These are phyloP conservation scores for Noccaea caerulescens DNA, from an alignment of 345 rosid species.

Conservation along the genomic window DNA sequence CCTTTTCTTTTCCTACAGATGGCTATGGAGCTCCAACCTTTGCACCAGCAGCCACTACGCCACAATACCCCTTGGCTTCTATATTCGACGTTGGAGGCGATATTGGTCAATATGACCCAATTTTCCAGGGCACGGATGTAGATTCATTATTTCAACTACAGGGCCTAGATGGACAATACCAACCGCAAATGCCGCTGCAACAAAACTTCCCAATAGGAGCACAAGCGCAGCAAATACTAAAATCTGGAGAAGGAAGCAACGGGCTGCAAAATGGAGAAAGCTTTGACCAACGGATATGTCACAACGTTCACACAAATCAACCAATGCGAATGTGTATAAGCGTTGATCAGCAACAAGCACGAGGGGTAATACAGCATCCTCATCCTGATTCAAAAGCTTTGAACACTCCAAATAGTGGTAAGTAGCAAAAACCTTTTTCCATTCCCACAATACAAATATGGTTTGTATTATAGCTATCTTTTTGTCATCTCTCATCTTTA, in stretches of 20 bases:
- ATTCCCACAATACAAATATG: neutral
- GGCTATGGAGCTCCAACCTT: neutral
- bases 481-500: neutral
- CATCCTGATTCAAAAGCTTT: constrained; percentile 13
- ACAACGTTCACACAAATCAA: neutral
- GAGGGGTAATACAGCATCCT: neutral
- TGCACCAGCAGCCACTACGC: constrained; percentile 1
- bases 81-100: neutral
- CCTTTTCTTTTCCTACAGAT: constrained; percentile 10
- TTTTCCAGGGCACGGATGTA: neutral
- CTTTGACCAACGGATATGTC: neutral
- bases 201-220: neutral
- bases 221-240: neutral
- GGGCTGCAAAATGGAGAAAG: neutral
- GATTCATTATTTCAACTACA: neutral
- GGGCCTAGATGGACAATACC: neutral
- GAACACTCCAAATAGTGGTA: constrained; percentile 23
- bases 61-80: neutral
- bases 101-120: neutral
- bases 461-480: neutral
- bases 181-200: neutral
- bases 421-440: constrained; percentile 19
- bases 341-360: neutral
- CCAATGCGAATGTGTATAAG: neutral
- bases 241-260: neutral